phyloP scores from a whole-genome alignment of 1,284 basidiomycete genomes.

The Ganoderma sp. region DNA sequence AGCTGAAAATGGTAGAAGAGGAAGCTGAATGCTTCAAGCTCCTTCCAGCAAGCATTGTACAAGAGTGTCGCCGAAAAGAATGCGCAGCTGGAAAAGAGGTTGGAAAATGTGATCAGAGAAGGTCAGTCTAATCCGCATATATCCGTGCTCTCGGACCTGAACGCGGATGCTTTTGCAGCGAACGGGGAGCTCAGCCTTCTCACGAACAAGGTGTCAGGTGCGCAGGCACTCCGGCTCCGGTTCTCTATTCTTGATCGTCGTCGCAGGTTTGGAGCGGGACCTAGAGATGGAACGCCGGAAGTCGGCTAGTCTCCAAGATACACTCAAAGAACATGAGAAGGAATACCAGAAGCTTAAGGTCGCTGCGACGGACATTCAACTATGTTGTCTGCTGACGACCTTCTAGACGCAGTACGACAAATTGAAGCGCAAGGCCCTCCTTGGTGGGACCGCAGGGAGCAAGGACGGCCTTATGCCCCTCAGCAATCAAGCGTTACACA shows the following conservation, averaged over 20 bases:
- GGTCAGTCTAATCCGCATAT: slow-evolving; percentile 46
- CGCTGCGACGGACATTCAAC: not conserved
- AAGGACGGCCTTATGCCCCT: slow-evolving; percentile 28
- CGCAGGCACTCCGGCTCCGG: slow-evolving; percentile 15
- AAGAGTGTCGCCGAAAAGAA: slow-evolving; percentile 82
- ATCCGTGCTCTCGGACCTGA: not conserved
- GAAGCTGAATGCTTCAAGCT: slow-evolving; percentile 47
- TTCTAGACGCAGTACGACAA: slow-evolving; percentile 70
- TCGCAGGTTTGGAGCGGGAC: slow-evolving; percentile 73
- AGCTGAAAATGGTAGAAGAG: too few relatives aligned
- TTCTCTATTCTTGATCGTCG: not conserved
- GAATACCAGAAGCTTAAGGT: slow-evolving; percentile 88
- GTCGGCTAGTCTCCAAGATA: slow-evolving; percentile 73
- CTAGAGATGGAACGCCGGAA: slow-evolving; percentile 79
- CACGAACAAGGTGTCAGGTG: slow-evolving; percentile 69
- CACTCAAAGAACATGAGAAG: slow-evolving; percentile 76
- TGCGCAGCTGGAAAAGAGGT: slow-evolving; percentile 78
- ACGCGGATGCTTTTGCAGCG: slow-evolving; percentile 48
- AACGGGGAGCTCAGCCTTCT: slow-evolving; percentile 78
- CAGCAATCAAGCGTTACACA: slow-evolving; percentile 24
- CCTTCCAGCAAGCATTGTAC: slow-evolving; percentile 80
- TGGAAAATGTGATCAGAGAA: slow-evolving; percentile 82
- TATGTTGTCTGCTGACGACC: not conserved
- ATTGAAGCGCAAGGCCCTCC: slow-evolving; percentile 77
- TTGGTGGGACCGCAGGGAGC: slow-evolving; percentile 45